Base-by-base conservation (phyloP, 495 filamentous ascomycete genomes). In the Tetracladium setigerum region DNA sequence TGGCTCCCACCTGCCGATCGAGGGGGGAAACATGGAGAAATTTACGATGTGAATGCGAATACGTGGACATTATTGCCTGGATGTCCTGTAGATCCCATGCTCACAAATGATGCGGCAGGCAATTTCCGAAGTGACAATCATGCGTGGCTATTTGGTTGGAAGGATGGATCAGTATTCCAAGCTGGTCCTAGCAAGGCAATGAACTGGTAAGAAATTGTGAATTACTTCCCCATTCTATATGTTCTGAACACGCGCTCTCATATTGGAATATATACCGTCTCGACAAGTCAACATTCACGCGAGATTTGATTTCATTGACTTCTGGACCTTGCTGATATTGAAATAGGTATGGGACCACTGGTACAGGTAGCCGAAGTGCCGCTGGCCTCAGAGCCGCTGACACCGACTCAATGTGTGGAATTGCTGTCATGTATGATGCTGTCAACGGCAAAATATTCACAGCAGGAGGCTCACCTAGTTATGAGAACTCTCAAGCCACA, bases 71-170 rank as follows among this genome's bases (percentile, higher is more conserved):
- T 35, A 10, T 62, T 72, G 1, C 50, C 58, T 4, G 62, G 62
- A 6, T 55, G 60, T 34, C 55, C 55, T 2, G 68, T 68, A 18
- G 49, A 60, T 16, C 59, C 64, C 4, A 76, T 80, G 67, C 40
- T 72, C 24, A 81, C 77, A 2, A 48, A 54, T 4, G 77, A 81
- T 52, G 27, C 46, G 40, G 53, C 47, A 48, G 63, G 66, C 9
- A 49, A 60, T 4, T 79, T 65, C 46, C 64, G 70, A n/a, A 49
- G 62, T 5, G 76, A 80, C 55, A 77, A 76, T 48, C 76, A 81
- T 46, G 71, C 50, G 42, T 79, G 76, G 77, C 63, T 81, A 15
- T 81, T 79, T 54, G 72, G 54, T 7, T 81, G 76, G 71, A 78
- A 72, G 49, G 59, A 65, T 27, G 65, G 58, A 13, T 65, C 54